phyloP scores from a whole-genome alignment of 1,284 basidiomycete species.

The Ganoderma multipileum region DNA sequence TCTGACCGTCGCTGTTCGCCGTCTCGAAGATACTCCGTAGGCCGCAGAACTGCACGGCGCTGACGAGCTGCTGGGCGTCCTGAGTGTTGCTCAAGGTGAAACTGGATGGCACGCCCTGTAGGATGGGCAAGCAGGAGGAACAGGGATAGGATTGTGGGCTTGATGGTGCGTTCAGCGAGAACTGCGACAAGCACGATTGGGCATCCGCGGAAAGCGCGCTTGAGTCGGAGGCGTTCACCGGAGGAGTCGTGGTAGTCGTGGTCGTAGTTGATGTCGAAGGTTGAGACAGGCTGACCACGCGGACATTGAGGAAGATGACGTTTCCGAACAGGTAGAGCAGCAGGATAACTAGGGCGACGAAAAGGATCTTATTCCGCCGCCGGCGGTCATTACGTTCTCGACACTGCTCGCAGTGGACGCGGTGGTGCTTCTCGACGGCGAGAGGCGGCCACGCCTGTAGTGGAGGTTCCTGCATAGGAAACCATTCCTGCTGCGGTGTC shows the following conservation, averaged over 20 bases:
- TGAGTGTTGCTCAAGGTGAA: slow-evolving; percentile 42
- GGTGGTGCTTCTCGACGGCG: slow-evolving; percentile 45
- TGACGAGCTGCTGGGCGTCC: slow-evolving; percentile 42
- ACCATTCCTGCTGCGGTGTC: slow-evolving; percentile 36
- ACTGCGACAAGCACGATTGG: slow-evolving; percentile 55
- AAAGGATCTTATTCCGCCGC: slow-evolving; percentile 39
- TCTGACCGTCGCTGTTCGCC: slow-evolving; percentile 47
- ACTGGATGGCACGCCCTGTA: slow-evolving; percentile 48
- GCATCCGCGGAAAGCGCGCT: slow-evolving; percentile 46
- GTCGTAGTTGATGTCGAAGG: slow-evolving; percentile 14
- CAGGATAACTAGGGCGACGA: slow-evolving; percentile 45
- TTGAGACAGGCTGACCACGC: slow-evolving; percentile 38
- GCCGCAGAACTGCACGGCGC: slow-evolving; percentile 57
- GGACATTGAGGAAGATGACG: slow-evolving; percentile 47
- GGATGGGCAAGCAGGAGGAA: slow-evolving; percentile 50
- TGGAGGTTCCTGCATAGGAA: slow-evolving; percentile 39
- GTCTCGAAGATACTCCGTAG: slow-evolving; percentile 56
- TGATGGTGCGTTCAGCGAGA: slow-evolving; percentile 52
- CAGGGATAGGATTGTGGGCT: slow-evolving; percentile 55
- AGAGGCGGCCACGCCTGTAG: slow-evolving; percentile 47
- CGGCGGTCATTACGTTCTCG: slow-evolving; percentile 40
- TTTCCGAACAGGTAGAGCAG: slow-evolving; percentile 53
- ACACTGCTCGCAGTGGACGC: slow-evolving; percentile 40
- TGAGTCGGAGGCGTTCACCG: slow-evolving; percentile 31
- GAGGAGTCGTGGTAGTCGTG: slow-evolving; percentile 22